phyloP scores from a whole-genome alignment of 2,329 filamentous ascomycete genomes.

The Sporothrix pallida region DNA sequence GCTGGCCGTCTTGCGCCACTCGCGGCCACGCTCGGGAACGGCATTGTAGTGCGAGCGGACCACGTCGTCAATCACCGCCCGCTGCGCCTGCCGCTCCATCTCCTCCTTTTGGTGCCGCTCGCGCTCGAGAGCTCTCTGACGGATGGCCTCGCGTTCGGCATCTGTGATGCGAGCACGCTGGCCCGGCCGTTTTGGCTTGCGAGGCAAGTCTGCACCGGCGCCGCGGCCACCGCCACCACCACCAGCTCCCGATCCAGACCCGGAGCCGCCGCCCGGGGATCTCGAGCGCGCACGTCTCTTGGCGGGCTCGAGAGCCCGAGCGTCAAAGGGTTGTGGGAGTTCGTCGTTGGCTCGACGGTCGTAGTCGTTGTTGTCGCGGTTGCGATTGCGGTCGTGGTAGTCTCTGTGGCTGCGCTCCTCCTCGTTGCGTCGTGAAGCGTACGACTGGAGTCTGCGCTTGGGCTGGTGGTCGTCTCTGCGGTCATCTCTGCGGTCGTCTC shows the following conservation, averaged over 20 bases:
- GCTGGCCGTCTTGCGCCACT: slow-evolving; percentile 93
- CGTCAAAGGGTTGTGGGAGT: slow-evolving; percentile 67
- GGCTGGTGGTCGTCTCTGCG: slow-evolving; percentile 23
- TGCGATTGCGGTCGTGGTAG: slow-evolving; percentile 14
- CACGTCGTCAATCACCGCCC: slow-evolving; percentile 76
- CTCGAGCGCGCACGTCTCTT: slow-evolving; percentile 63
- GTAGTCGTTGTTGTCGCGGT: slow-evolving; percentile 36
- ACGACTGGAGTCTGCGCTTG: slow-evolving; percentile 21
- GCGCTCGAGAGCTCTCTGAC: slow-evolving; percentile 61
- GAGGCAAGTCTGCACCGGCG: slow-evolving; percentile 53
- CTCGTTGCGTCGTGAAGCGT: slow-evolving; percentile 14
- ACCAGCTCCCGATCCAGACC: slow-evolving; percentile 35
- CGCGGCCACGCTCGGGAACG: slow-evolving; percentile 88
- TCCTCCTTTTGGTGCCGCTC: slow-evolving; percentile 54
- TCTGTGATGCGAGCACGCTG: slow-evolving; percentile 70
- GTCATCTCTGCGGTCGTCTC: slow-evolving; percentile 2
- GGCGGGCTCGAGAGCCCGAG: slow-evolving; percentile 61
- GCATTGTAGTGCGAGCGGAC: slow-evolving; percentile 95
- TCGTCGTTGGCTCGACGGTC: slow-evolving; percentile 45
- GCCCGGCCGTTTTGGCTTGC: slow-evolving; percentile 72
- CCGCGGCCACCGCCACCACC: slow-evolving; percentile 29
- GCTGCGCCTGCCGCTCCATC: slow-evolving; percentile 48
- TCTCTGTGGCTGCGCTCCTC: slow-evolving; percentile 9
- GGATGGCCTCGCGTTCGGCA: slow-evolving; percentile 70
- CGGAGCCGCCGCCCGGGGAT: slow-evolving; percentile 47